Evolutionary conservation across 345 rosid species (phyloP).

Genomic region (Bretschneidera sinensis): DNA sequence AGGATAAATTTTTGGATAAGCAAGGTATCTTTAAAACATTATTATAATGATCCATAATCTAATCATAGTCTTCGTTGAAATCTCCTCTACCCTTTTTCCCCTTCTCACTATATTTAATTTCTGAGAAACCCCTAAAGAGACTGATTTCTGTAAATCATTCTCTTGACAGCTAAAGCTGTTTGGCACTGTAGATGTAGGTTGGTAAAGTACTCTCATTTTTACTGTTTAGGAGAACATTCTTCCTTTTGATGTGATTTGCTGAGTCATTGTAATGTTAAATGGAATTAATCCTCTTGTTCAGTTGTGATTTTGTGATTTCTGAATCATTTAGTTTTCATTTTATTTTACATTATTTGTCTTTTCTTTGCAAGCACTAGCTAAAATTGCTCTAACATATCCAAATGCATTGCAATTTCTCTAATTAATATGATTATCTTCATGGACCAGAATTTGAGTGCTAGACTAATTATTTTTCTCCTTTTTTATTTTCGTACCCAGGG

Average conservation of each 20-base stretch:
- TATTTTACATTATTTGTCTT: neutral
- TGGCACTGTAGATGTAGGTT: constrained; percentile 5
- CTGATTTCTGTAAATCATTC: neutral
- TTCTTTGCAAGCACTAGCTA: constrained; percentile 14
- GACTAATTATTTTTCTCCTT: constrained; percentile 6
- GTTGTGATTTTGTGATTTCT: neutral
- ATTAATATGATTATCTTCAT: constrained; percentile 1
- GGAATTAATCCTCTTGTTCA: no score
- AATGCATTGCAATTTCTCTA: neutral
- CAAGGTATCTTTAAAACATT: constrained; percentile 59
- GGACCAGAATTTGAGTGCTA: constrained; percentile 1
- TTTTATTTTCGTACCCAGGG: constrained; percentile 46
- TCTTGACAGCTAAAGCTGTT: neutral
- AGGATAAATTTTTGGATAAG: constrained; percentile 84
- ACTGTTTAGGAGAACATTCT: neutral
- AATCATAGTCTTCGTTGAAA: constrained; percentile 2
- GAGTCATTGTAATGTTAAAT: neutral
- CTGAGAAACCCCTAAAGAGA: constrained; percentile 1
- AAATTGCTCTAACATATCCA: neutral
- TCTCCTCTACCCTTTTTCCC: neutral
- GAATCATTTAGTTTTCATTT: neutral
- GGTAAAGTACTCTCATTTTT: neutral
- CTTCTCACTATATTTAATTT: neutral
- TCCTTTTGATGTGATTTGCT: neutral
- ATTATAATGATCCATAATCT: constrained; percentile 6